phyloP scores from a whole-genome alignment of 78 protist genomes.

The Isochrysis galbana region DNA sequence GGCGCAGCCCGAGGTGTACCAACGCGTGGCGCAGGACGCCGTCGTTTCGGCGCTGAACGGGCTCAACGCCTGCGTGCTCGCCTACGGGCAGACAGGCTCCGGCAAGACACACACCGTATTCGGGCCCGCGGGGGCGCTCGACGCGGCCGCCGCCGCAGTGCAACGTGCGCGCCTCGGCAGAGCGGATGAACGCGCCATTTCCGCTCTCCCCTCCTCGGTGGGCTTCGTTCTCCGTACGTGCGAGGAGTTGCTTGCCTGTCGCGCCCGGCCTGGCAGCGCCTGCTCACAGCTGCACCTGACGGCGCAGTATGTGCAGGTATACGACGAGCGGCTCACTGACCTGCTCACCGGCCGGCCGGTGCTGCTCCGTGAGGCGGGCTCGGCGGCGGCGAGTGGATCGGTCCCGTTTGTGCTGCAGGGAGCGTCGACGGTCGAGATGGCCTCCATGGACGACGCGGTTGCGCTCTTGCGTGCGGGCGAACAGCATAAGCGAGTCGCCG shows the following conservation, averaged over 20 bases:
- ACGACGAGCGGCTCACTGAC: conserved; percentile 14
- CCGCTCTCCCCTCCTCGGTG: background rate
- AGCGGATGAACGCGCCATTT: background rate
- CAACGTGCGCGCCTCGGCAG: background rate
- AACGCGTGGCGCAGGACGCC: background rate
- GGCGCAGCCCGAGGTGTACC: conserved; percentile 18
- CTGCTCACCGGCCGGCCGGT: conserved; percentile 16
- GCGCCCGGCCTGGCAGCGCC: background rate
- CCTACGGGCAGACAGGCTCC: conserved; percentile 22
- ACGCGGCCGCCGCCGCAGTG: background rate
- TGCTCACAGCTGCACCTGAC: background rate
- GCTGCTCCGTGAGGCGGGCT: background rate
- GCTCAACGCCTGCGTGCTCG: background rate
- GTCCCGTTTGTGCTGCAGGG: background rate
- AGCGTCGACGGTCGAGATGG: background rate
- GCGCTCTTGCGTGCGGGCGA: conserved; percentile 17
- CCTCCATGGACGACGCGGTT: background rate
- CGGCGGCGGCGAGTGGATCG: background rate
- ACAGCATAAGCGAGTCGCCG: conserved; percentile 22
- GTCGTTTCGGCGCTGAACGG: background rate
- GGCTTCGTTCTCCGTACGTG: background rate
- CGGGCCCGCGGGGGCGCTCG: conserved; percentile 7
- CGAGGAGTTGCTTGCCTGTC: background rate
- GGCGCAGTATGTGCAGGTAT: conserved; percentile 34
- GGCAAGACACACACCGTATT: background rate